Evolutionary conservation across 345 rosid genomes (phyloP), one percentile per base, ranked within the genome.

Genomic region (Mallotus nudiflorus): DNA sequence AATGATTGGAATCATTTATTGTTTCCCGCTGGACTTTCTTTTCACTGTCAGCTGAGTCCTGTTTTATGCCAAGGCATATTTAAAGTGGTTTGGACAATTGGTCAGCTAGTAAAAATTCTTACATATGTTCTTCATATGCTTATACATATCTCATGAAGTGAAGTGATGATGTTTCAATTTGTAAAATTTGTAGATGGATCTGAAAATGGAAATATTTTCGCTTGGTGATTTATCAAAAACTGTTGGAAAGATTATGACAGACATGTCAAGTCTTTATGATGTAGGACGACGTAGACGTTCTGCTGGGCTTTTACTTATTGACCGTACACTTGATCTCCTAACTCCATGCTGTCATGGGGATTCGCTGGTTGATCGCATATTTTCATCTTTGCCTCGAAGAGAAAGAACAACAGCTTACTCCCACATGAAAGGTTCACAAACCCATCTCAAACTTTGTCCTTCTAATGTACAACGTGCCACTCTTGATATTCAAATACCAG

Each of bases 221-320:
- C 75, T 95, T 66, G 97, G 99, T 22, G 91, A 88, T 82, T 57
- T 86, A 72, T 95, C 99, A 55, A 91, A 95, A 78, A 80, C 87
- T 39, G 88, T 95, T 54, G 99, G 99, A 76, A 91, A 91, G 82
- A 86, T 88, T 72, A 75, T 95, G 88, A 95, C 92, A 20, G 97
- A 91, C 83, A 95, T 91, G 97, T 90, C 99, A 69, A 91, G 99
- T 82, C 93, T 91, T 67, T 95, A 95, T 73, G 97, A 95, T 79
- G 97, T 94, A 22, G 97, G 96, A 62, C 98, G 98, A 20, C 96
- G 96, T 7, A 94, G 90, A 80, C 86, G 89, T 75, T 73, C 98
- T 70, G 95, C 97, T 0, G 96, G 98, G 44, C 84, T 95, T 77
- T 77, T 95, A 73, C 90, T 95, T 59, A 78, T 95, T 68, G 99